These are phyloP conservation scores for Solanum megistacrolobum DNA, from an alignment of 257 asterid species.

Conservation along the genomic window DNA sequence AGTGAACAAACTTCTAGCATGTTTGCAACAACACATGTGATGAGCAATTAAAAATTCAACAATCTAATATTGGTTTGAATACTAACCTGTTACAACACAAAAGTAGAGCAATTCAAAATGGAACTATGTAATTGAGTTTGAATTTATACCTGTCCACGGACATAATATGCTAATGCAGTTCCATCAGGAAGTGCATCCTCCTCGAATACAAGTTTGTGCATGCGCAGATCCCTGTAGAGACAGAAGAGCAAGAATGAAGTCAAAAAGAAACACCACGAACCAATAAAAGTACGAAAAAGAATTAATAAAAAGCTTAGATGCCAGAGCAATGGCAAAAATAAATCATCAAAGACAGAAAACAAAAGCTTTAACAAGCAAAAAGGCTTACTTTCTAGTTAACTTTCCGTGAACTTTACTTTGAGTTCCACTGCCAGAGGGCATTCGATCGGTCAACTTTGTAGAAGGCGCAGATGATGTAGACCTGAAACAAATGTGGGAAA, in stretches of 20 bases:
- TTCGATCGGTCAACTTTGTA: constrained; percentile 18
- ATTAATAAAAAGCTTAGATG: not conserved
- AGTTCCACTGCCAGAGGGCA: constrained; percentile 24
- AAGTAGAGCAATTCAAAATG: not conserved
- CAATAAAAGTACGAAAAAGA: not conserved
- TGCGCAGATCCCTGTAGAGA: constrained; percentile 56
- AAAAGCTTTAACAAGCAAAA: not conserved
- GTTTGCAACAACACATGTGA: not conserved
- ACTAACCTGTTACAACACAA: constrained; percentile 24
- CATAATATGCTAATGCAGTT: constrained; percentile 48
- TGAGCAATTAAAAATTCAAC: not conserved
- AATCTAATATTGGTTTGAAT: not conserved
- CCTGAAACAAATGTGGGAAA: constrained; percentile 29
- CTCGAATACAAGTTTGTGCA: constrained; percentile 66
- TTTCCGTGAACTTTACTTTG: constrained; percentile 42
- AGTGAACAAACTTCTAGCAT: not conserved
- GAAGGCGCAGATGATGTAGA: constrained; percentile 24
- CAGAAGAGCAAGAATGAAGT: not conserved
- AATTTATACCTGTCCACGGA: constrained; percentile 55
- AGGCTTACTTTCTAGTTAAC: constrained; percentile 70
- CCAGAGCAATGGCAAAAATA: not conserved
- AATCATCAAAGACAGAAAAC: not conserved
- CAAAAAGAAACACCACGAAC: not conserved
- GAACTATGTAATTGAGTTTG: not conserved
- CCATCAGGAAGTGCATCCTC: constrained; percentile 65